Base-by-base conservation (phyloP, 768 basidiomycete species). In the Leccinum longicurvipes region DNA sequence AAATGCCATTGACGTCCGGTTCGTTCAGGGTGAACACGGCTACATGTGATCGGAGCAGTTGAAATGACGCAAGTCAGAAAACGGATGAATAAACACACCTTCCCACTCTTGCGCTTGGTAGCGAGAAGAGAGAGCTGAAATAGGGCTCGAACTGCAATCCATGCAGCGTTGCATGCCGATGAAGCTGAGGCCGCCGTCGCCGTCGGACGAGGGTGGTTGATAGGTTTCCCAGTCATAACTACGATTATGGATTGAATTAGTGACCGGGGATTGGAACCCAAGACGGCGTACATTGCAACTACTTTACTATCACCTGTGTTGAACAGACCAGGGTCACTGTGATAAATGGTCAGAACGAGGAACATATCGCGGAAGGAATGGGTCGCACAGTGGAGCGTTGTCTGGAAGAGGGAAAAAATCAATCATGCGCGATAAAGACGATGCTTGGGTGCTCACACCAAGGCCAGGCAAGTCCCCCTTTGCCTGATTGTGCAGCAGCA, bases 201-300 rank as follows among this genome's bases (percentile, higher is more conserved):
- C 74, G 47, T 73, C 72, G 9, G 64, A 66, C 23, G 74, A 74
- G 5, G 67, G 62, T 2, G 74, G 74, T 10, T 53, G 27, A 46
- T 66, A 70, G 15, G 74, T 76, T 54, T 76, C 74, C 32, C 66
- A 75, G 57, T 75, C 74, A 50, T 72, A 74, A 48, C 73, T 75
- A 39, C 6, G 11, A 42, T 24, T 3, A 24, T 42, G 42, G 2
- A 15, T 48, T 1, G 8, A 15, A 36, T 47, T 25, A 59, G 28
- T 10, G 10, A 47, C 27, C 3, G 34, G 41, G 8, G 5, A 2
- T 9, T 21, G 9, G 11, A 34, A 23, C n/a, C 7, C 15, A 21
- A 56, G 44, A 31, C 14, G 25, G 8, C 63, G 17, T 65, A 71
- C 69, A 73, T 72, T 28, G 67, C 68, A 8, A 70, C 70, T 1